These are phyloP conservation scores for Nitzschia inconspicua DNA, from an alignment of 108 stramenopile genomes.

Conservation along the genomic window DNA sequence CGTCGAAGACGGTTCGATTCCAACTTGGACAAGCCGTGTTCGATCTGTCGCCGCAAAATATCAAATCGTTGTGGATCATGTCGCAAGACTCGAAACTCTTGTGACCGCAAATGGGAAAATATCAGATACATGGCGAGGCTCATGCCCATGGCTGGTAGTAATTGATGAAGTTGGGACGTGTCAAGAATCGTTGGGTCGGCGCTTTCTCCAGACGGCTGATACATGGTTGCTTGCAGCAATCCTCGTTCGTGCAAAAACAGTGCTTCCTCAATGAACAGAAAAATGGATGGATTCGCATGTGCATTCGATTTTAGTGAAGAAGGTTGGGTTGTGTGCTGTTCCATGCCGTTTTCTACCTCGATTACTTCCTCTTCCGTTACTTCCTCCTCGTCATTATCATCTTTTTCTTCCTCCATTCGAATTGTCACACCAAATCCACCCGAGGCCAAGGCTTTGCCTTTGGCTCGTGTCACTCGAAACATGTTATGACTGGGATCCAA, in stretches of 20 bases:
- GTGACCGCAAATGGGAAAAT: constrained; percentile 78
- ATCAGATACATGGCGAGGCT: constrained; percentile 56
- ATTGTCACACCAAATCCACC: constrained; percentile 59
- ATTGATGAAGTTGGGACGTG: constrained; percentile 35
- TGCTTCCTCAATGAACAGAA: constrained; percentile 80
- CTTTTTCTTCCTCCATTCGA: constrained; percentile 9
- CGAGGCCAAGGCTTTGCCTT: no score
- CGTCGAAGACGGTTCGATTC: constrained; percentile 15
- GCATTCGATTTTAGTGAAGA: background rate
- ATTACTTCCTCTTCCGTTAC: background rate
- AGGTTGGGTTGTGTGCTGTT: background rate
- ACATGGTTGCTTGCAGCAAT: constrained; percentile 33
- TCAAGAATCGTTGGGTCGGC: constrained; percentile 23
- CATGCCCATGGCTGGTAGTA: constrained; percentile 51
- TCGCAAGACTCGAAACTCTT: constrained; percentile 70
- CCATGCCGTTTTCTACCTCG: background rate
- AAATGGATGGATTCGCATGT: constrained; percentile 21
- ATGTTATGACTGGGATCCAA: no score
- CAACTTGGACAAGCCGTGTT: no score
- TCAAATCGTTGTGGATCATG: constrained; percentile 51
- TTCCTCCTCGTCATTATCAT: background rate
- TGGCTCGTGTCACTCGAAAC: no score
- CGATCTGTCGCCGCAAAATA: constrained; percentile 19
- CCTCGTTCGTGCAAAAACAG: constrained; percentile 71
- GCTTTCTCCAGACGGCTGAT: background rate